Conservation (phyloP, 139 green algal species). For the Monoraphidium neglectum region DNA sequence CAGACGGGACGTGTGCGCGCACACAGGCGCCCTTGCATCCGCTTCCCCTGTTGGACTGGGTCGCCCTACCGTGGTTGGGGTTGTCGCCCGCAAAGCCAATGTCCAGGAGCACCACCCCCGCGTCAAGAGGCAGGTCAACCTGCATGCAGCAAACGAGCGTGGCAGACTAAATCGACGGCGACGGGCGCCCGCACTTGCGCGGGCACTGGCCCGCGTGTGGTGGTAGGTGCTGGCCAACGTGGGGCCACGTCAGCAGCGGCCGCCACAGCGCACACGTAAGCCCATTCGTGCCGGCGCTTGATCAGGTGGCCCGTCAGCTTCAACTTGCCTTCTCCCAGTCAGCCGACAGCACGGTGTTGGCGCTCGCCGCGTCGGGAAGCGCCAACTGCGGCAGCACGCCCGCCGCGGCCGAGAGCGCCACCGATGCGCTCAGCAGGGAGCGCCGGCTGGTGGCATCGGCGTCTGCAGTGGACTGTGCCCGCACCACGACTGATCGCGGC, state of each 20-base stretch:
- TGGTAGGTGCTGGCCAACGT: too few species aligned
- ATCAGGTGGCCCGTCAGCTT: not conserved
- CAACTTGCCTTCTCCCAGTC: slow-evolving; percentile 69
- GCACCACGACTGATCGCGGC: too few species aligned
- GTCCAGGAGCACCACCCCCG: slow-evolving; percentile 95
- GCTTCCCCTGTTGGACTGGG: not conserved
- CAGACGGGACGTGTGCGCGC: not conserved
- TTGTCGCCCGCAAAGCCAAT: slow-evolving; percentile 90
- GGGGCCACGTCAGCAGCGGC: too few species aligned
- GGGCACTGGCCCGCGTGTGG: too few species aligned
- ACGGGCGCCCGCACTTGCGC: too few species aligned
- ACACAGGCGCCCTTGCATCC: not conserved
- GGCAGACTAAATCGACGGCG: too few species aligned
- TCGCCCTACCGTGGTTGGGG: slow-evolving; percentile 83
- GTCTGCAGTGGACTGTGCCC: too few species aligned
- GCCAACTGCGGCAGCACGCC: slow-evolving; percentile 7
- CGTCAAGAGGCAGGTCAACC: slow-evolving; percentile 86
- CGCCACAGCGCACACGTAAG: too few species aligned
- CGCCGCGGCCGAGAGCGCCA: slow-evolving; percentile 17
- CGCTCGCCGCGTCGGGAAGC: not conserved
- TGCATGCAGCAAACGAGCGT: slow-evolving; percentile 19
- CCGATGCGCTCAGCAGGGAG: slow-evolving; percentile 4
- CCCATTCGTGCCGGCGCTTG: too few species aligned
- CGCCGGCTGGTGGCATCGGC: not conserved
- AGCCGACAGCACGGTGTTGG: slow-evolving; percentile 57